Conservation (phyloP, 495 filamentous ascomycete genomes). For the Achaetomiella virescens region DNA sequence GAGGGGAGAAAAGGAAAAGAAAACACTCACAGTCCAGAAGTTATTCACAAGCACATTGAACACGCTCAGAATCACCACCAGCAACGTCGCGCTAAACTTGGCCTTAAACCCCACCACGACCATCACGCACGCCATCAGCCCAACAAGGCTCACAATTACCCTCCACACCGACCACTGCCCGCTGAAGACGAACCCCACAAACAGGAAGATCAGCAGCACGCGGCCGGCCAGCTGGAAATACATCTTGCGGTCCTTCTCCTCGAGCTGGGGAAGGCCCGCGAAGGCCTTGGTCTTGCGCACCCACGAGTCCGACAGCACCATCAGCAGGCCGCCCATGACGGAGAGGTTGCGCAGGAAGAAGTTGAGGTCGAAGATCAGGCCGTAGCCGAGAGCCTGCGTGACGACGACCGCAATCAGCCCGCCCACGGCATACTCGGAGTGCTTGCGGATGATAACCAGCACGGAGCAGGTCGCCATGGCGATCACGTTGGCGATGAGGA, state of each 20-base stretch:
- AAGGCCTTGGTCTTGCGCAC: constrained; percentile 96
- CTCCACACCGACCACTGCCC: constrained; percentile 87
- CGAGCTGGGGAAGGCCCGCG: constrained; percentile 83
- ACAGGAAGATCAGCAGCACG: constrained; percentile 95
- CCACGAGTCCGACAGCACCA: constrained; percentile 98
- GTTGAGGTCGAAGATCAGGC: constrained; percentile 97
- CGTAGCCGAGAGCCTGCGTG: constrained; percentile 95
- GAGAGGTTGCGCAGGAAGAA: constrained; percentile 99
- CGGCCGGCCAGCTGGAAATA: constrained; percentile 97
- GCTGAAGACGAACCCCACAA: constrained; percentile 91
- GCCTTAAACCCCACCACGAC: constrained; percentile 99
- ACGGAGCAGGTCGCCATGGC: constrained; percentile 79
- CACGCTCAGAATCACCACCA: constrained; percentile 89
- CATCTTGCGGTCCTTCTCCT: constrained; percentile 99
- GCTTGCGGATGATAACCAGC: constrained; percentile 82
- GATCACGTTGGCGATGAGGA: constrained; percentile 84
- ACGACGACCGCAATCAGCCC: constrained; percentile 88
- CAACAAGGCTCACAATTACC: constrained; percentile 72
- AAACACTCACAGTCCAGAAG: constrained; percentile 91
- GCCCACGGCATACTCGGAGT: constrained; percentile 84
- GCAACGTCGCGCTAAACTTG: constrained; percentile 91
- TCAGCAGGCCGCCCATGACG: constrained; percentile 91
- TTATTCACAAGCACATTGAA: constrained; percentile 98
- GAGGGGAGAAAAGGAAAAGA: neutral
- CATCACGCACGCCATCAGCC: constrained; percentile 92